phyloP scores from a whole-genome alignment of 495 filamentous ascomycete species.

The Rhypophila decipiens region DNA sequence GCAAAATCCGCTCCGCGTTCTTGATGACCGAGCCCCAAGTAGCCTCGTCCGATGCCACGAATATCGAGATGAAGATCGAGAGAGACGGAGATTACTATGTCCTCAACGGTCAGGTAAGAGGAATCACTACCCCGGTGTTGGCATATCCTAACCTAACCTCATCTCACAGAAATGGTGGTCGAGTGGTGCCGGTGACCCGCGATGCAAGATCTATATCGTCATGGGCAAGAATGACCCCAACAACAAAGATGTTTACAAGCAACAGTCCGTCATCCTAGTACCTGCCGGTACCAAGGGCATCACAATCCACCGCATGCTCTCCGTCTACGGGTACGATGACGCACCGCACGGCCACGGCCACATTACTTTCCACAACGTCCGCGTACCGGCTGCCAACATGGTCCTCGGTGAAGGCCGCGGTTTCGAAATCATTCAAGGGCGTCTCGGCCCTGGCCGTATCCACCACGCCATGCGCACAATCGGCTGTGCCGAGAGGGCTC shows the following conservation, averaged over 20 bases:
- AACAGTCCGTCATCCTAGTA: constrained; percentile 86
- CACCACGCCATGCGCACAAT: constrained; percentile 92
- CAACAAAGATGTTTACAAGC: constrained; percentile 69
- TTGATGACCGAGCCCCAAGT: constrained; percentile 89
- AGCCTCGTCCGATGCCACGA: constrained; percentile 81
- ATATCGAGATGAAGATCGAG: constrained; percentile 76
- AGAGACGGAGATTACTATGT: constrained; percentile 77
- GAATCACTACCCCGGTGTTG: neutral
- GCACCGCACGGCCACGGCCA: constrained; percentile 91
- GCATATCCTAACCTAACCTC: neutral
- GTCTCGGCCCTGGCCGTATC: constrained; percentile 85
- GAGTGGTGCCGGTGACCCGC: constrained; percentile 82
- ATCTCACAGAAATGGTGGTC: constrained; percentile 84
- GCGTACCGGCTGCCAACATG: constrained; percentile 69
- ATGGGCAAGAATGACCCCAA: constrained; percentile 79
- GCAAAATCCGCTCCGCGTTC: constrained; percentile 82
- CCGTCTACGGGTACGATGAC: constrained; percentile 90
- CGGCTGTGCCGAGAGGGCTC: constrained; percentile 74
- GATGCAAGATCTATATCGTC: constrained; percentile 84
- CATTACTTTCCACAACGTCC: constrained; percentile 78
- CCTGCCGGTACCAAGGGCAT: constrained; percentile 69
- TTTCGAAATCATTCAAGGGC: constrained; percentile 96
- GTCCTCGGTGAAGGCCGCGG: constrained; percentile 85
- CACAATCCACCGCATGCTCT: constrained; percentile 77
- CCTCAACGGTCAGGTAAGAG: constrained; percentile 70